Evolutionary conservation across 2,329 filamentous ascomycete genomes (phyloP).

Genomic region (Keithomyces neogunnii): DNA sequence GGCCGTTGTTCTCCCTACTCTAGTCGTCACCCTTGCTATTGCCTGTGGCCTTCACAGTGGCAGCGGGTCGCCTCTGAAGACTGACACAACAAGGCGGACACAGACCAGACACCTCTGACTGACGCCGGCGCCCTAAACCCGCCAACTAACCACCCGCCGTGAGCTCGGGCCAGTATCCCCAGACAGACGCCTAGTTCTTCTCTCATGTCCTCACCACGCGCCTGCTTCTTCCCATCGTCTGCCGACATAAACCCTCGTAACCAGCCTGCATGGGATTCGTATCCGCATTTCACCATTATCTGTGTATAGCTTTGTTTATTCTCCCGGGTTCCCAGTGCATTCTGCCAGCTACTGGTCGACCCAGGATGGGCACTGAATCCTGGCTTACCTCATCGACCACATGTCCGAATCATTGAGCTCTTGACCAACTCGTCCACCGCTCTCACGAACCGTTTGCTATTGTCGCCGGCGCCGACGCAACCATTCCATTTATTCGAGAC

Average conservation of each 20-base stretch:
- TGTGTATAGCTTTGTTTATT: neutral
- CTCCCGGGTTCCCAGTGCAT: neutral
- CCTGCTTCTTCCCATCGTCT: neutral
- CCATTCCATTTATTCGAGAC: neutral
- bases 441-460: neutral
- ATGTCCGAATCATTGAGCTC: slow-evolving; percentile 17
- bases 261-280: neutral
- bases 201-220: neutral
- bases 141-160: neutral
- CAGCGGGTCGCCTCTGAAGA: no score
- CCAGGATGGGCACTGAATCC: slow-evolving; percentile 24
- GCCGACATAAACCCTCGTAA: neutral
- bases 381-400: slow-evolving; percentile 14
- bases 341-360: slow-evolving; percentile 11
- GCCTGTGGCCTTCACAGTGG: no score
- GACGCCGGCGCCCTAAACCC: no score
- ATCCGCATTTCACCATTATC: neutral
- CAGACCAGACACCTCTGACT: no score
- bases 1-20: no score
- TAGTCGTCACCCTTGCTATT: no score
- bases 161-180: neutral
- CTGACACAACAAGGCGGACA: no score
- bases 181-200: neutral
- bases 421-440: neutral
- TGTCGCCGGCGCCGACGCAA: neutral